A percentile compares a stretch with the other conserved stretches of the same genome.
These are phyloP conservation scores for Nigrograna mackinnonii DNA, from an alignment of 2,329 filamentous ascomycete species.

Conservation along the genomic window DNA sequence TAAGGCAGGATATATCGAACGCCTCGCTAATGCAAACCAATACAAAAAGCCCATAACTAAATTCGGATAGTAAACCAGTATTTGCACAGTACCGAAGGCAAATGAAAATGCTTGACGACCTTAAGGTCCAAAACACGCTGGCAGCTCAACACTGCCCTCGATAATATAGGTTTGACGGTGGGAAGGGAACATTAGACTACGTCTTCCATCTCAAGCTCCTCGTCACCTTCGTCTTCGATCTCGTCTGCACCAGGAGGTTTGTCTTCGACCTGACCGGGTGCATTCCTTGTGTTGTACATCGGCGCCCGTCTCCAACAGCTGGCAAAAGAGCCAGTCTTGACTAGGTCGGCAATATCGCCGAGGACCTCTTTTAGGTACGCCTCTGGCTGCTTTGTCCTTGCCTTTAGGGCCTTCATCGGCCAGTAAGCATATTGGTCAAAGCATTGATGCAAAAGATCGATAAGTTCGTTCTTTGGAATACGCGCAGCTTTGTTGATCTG, in stretches of 20 bases:
- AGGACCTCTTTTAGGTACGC: slow-evolving; percentile 87
- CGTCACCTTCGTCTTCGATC: slow-evolving; percentile 70
- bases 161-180: too few relatives aligned
- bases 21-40: too few relatives aligned
- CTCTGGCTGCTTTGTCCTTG: slow-evolving; percentile 81
- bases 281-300: slow-evolving; percentile 59
- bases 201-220: slow-evolving; percentile 74
- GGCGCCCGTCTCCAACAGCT: slow-evolving; percentile 82
- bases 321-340: slow-evolving; percentile 82
- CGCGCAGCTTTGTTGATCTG: slow-evolving; percentile 77
- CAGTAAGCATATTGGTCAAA: slow-evolving; percentile 91
- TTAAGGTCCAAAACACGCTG: too few relatives aligned
- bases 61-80: too few relatives aligned
- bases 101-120: too few relatives aligned
- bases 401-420: slow-evolving; percentile 86
- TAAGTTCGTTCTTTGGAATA: slow-evolving; percentile 83
- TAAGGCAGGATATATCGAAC: too few relatives aligned
- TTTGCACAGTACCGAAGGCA: too few relatives aligned
- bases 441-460: slow-evolving; percentile 81
- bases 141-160: too few relatives aligned
- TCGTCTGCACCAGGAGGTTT: too few relatives aligned
- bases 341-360: slow-evolving; percentile 78
- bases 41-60: too few relatives aligned
- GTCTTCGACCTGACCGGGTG: slow-evolving; percentile 47
- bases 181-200: too few relatives aligned